Evolutionary conservation across 1,284 basidiomycete genomes (phyloP).

Genomic region (Ganoderma resinaceum): DNA sequence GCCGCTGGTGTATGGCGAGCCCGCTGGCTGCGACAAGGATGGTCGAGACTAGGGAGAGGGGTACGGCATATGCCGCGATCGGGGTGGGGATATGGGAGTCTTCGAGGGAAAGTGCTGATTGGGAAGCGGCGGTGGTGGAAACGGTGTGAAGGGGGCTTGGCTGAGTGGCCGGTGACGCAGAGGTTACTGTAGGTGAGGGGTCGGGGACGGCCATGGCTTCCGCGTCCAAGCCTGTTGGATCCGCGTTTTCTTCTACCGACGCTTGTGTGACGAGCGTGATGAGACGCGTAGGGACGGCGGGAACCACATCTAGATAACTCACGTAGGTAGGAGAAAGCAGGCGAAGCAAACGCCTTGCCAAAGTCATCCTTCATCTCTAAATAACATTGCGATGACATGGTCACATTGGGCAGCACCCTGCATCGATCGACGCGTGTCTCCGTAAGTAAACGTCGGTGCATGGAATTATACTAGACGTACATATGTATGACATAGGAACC

Average conservation of each 20-base stretch:
- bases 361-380: constrained; percentile 51
- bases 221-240: neutral
- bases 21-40: constrained; percentile 47
- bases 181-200: neutral
- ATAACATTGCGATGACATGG: constrained; percentile 39
- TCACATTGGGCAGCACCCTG: constrained; percentile 45
- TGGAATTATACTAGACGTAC: constrained; percentile 26
- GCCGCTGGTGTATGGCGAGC: constrained; percentile 39
- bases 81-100: constrained; percentile 44
- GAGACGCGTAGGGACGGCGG: neutral
- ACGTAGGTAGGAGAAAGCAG: constrained; percentile 51
- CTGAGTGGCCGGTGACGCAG: constrained; percentile 3
- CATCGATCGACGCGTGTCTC: neutral
- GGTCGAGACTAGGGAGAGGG: constrained; percentile 49
- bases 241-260: neutral
- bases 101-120: constrained; percentile 31
- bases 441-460: neutral
- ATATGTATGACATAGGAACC: constrained; percentile 41
- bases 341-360: constrained; percentile 45
- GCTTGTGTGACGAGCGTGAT: neutral
- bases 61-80: constrained; percentile 51
- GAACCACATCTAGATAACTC: constrained; percentile 30
- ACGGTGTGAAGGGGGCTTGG: neutral
- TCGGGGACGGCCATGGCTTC: constrained; percentile 2
- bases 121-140: constrained; percentile 8